Base-by-base conservation (phyloP, 2,329 filamentous ascomycete genomes). In the Diplodia scrobiculata region DNA sequence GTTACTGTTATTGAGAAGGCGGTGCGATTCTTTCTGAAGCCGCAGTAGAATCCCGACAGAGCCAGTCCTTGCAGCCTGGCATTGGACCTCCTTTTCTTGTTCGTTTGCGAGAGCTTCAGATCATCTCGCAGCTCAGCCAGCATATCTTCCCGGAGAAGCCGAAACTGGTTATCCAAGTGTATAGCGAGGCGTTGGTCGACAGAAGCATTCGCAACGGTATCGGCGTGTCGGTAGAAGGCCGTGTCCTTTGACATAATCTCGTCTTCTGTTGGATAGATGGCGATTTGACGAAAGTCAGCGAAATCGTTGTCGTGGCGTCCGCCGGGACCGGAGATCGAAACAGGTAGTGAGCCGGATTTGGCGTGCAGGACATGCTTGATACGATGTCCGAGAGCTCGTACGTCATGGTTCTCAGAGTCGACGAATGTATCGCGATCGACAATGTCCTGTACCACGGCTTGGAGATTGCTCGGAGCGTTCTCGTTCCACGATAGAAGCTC, bases 251-350 rank as follows among this genome's bases (percentile, higher is more conserved):
- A 88, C 0, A 79, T 67, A 1, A 92, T 80, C 71, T 92, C 90
- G 59, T 89, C 85, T 0, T 82, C 74, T 0, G 89, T 92, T 0
- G 90, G 90, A 55, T 86, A 82, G 14, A 92, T 86, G 1, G 83
- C 77, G 38, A 91, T 86, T 0, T 86, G 67, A 0, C 84, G 81
- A 69, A 87, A 88, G 68, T 91, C 81, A 1, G 71, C 78, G 71
- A 84, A 84, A 70, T 92, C 90, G 64, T 93, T 93, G 73, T 92
- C 88, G 69, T 93, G 89, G 0, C 90, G 83, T 0, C 89, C 89
- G 0, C 90, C 90, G 0, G 88, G 83, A 1, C 65, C 69, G 45
- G 38, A 21, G 5, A 36, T 9, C 1, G 27, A 36, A 11, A 11
- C 11, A 0, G 38, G 11, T 1, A 48, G 10, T 1, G n/a, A 6